These are phyloP conservation scores for Teunomyces atbi DNA, from an alignment of 805 yeast species.

Conservation along the genomic window DNA sequence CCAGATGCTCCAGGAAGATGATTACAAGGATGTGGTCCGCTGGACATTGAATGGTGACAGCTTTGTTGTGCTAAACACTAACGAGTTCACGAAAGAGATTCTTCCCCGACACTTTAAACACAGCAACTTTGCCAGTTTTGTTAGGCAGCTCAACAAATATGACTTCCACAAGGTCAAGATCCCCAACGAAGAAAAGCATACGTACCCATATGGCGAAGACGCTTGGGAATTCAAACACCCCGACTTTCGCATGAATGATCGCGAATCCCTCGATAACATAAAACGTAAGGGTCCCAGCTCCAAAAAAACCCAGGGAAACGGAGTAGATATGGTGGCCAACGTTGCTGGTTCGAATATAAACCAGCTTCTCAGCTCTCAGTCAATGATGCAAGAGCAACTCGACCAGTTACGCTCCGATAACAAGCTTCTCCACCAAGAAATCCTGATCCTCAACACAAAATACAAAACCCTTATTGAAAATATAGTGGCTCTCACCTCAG, in stretches of 20 bases:
- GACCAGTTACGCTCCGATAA: constrained; percentile 33
- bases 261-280: constrained; percentile 80
- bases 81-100: constrained; percentile 83
- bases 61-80: constrained; percentile 86
- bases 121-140: constrained; percentile 91
- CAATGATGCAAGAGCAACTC: constrained; percentile 28
- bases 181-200: constrained; percentile 55
- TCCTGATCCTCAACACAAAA: constrained; percentile 47
- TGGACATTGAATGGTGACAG: constrained; percentile 88
- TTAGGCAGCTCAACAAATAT: constrained; percentile 91
- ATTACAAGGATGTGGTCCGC: constrained; percentile 70
- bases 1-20: constrained; percentile 80
- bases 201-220: constrained; percentile 63
- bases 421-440: constrained; percentile 31
- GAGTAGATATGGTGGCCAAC: background rate
- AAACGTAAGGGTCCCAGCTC: constrained; percentile 73
- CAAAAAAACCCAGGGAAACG: constrained; percentile 41
- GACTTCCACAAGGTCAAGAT: constrained; percentile 95
- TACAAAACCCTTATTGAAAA: constrained; percentile 65
- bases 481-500: constrained; percentile 52
- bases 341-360: constrained; percentile 4
- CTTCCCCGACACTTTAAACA: constrained; percentile 94
- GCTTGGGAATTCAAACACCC: constrained; percentile 97
- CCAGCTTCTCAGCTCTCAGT: constrained; percentile 9
- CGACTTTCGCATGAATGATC: constrained; percentile 72